Evolutionary conservation across 108 stramenopile genomes (phyloP).

Genomic region (Hondaea fermentalgiana): DNA sequence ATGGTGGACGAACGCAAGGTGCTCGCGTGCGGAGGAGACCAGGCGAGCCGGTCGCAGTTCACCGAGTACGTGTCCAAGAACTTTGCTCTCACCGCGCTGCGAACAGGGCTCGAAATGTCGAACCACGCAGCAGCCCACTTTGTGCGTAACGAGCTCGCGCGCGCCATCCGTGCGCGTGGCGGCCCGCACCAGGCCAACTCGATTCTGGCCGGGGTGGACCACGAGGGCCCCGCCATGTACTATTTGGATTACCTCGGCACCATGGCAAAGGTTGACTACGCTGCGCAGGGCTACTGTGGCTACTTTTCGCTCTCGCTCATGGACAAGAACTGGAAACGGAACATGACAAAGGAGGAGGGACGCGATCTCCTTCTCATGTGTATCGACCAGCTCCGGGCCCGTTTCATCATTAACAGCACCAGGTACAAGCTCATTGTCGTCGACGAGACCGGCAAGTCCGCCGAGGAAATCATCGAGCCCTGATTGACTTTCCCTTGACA

Average conservation of each 20-base stretch:
- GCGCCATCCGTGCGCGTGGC: slow-evolving; percentile 46
- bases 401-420: slow-evolving; percentile 53
- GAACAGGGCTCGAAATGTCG: slow-evolving; percentile 39
- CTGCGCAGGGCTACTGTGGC: slow-evolving; percentile 54
- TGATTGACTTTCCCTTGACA: neutral
- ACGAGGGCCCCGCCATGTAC: slow-evolving; percentile 32
- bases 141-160: slow-evolving; percentile 37
- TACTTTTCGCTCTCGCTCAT: slow-evolving; percentile 45
- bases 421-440: slow-evolving; percentile 47
- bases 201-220: slow-evolving; percentile 50
- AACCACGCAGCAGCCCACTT: slow-evolving; percentile 46
- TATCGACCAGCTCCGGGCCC: slow-evolving; percentile 47
- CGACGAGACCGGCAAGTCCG: neutral
- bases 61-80: slow-evolving; percentile 52
- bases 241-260: slow-evolving; percentile 54
- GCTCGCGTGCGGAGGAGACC: slow-evolving; percentile 2
- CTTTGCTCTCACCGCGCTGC: slow-evolving; percentile 48
- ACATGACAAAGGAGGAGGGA: slow-evolving; percentile 40
- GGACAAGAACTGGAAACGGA: slow-evolving; percentile 46
- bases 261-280: slow-evolving; percentile 44
- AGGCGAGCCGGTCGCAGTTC: slow-evolving; percentile 15
- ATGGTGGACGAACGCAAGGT: slow-evolving; percentile 21
- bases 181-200: slow-evolving; percentile 52
- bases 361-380: slow-evolving; percentile 37
- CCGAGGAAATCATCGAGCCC: neutral